These are phyloP conservation scores for Orbilia quercus DNA, from an alignment of 2,329 filamentous ascomycete genomes.

Conservation along the genomic window DNA sequence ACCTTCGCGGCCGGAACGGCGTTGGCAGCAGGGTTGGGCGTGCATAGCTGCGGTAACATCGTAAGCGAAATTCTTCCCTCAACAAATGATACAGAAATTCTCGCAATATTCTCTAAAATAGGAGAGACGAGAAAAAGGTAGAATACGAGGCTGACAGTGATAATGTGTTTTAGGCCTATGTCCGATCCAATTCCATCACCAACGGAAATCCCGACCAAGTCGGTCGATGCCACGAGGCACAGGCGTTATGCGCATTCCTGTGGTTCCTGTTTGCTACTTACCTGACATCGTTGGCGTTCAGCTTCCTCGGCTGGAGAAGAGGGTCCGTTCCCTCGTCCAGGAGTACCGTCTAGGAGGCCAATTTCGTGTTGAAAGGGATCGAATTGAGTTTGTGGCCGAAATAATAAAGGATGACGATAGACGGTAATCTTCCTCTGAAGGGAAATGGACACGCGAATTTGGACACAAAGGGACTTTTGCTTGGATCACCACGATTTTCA, in stretches of 20 bases:
- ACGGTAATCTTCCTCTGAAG: too few species aligned
- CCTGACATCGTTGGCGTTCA: conserved; percentile 60
- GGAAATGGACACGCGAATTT: neutral
- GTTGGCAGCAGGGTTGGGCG: conserved; percentile 65
- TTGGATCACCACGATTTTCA: neutral
- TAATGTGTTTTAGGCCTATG: conserved; percentile 62
- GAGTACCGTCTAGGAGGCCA: conserved; percentile 59
- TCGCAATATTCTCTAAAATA: conserved; percentile 1
- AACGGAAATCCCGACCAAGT: conserved; percentile 33
- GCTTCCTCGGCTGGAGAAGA: conserved; percentile 63
- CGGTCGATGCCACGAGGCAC: conserved; percentile 66
- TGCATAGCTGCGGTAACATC: conserved; percentile 65
- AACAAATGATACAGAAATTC: too few species aligned
- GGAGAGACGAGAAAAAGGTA: neutral
- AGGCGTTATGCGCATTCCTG: conserved; percentile 67
- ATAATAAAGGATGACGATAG: neutral
- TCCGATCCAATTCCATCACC: conserved; percentile 56
- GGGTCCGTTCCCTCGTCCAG: conserved; percentile 62
- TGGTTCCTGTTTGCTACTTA: conserved; percentile 67
- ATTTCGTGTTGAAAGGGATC: conserved; percentile 40
- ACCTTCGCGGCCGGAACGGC: conserved; percentile 66
- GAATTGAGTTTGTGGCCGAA: conserved; percentile 25
- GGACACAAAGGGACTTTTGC: neutral
- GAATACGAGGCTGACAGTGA: too few species aligned
- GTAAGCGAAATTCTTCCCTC: conserved; percentile 61